phyloP scores from a whole-genome alignment of 1,139 yeast species.

The Scheffersomyces lignicola region DNA sequence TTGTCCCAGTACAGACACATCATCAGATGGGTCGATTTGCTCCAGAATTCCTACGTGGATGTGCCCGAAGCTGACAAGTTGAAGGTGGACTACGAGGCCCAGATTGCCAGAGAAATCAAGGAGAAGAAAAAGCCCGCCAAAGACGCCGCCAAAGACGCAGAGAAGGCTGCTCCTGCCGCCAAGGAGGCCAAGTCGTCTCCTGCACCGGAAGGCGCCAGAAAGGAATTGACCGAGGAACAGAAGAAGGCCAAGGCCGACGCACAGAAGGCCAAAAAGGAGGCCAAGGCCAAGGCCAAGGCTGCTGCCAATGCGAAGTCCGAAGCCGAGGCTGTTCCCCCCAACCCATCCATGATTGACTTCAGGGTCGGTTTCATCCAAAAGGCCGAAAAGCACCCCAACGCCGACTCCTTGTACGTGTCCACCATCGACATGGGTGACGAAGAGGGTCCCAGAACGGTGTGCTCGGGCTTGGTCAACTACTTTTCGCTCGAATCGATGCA shows the following conservation, averaged over 20 bases:
- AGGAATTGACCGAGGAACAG: constrained; percentile 54
- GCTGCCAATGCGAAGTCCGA: constrained; percentile 59
- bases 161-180: constrained; percentile 24
- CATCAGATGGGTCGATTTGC: constrained; percentile 85
- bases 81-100: constrained; percentile 56
- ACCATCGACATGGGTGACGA: constrained; percentile 96
- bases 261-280: constrained; percentile 67
- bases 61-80: constrained; percentile 57
- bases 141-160: constrained; percentile 9
- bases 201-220: constrained; percentile 17
- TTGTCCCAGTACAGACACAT: constrained; percentile 69
- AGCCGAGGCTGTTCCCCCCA: constrained; percentile 61
- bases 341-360: constrained; percentile 85
- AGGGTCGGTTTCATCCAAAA: constrained; percentile 96
- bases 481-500: constrained; percentile 49
- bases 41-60: constrained; percentile 65
- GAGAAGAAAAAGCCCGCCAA: constrained; percentile 49
- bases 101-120: constrained; percentile 58
- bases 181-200: constrained; percentile 15
- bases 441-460: constrained; percentile 96
- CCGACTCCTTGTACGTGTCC: constrained; percentile 92
- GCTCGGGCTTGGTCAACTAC: constrained; percentile 75
- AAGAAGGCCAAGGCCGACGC: constrained; percentile 58
- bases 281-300: constrained; percentile 73
- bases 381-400: constrained; percentile 96